Conservation (phyloP, 2,329 filamentous ascomycete species). For the Verticillium albo-atrum region DNA sequence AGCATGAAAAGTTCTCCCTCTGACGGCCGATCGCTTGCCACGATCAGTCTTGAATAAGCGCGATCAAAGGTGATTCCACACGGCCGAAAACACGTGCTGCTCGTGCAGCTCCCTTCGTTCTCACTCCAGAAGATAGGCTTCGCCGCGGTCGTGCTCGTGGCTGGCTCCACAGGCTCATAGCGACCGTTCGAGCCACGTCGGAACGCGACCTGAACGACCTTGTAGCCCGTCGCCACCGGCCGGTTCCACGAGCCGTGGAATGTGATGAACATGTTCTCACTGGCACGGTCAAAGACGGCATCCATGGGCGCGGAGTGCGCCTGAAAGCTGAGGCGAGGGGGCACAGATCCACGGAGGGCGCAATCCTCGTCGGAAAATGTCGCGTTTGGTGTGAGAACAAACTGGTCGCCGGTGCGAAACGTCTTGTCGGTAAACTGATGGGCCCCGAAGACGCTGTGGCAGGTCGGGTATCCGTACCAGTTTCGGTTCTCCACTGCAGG, state of each 20-base stretch:
- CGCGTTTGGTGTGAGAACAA: slow-evolving; percentile 28
- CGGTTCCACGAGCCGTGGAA: slow-evolving; percentile 58
- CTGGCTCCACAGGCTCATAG: slow-evolving; percentile 25
- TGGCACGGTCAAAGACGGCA: slow-evolving; percentile 50
- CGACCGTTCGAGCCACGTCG: slow-evolving; percentile 14
- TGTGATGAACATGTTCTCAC: slow-evolving; percentile 50
- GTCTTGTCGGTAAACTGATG: slow-evolving; percentile 20
- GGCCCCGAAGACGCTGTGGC: slow-evolving; percentile 31
- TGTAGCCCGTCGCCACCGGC: slow-evolving; percentile 29
- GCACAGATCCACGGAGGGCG: slow-evolving; percentile 18
- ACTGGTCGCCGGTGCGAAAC: slow-evolving; percentile 27
- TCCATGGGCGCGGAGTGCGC: slow-evolving; percentile 59
- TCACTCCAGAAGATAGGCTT: slow-evolving; percentile 26
- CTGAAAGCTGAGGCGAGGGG: slow-evolving; percentile 47
- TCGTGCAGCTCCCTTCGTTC: slow-evolving; percentile 22
- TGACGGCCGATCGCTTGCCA: slow-evolving; percentile 17
- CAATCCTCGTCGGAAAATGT: slow-evolving; percentile 31
- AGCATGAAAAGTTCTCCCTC: slow-evolving; percentile 18
- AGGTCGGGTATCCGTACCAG: slow-evolving; percentile 57
- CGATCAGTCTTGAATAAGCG: slow-evolving; percentile 14
- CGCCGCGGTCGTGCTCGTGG: slow-evolving; percentile 22
- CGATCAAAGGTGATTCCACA: slow-evolving; percentile 17
- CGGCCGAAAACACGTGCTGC: slow-evolving; percentile 17
- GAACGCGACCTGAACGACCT: slow-evolving; percentile 31
- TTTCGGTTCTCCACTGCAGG: slow-evolving; percentile 20